Evolutionary conservation across 352 stramenopile species (phyloP).

Genomic region (Peronospora destructor): DNA sequence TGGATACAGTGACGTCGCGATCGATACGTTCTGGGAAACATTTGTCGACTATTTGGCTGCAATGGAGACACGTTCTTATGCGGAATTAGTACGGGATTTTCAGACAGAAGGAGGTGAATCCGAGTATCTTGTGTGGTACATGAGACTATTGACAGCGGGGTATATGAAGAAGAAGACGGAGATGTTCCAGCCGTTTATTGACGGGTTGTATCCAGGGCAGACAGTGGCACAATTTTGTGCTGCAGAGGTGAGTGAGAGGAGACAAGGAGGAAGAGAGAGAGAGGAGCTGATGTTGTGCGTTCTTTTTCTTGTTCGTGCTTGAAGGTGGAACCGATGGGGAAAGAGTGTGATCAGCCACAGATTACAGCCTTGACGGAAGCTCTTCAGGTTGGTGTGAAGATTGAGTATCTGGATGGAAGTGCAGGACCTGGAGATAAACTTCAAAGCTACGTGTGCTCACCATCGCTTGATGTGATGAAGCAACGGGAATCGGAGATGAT

Average conservation of each 20-base stretch:
- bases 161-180: constrained; percentile 86
- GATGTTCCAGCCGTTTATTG: constrained; percentile 87
- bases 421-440: constrained; percentile 37
- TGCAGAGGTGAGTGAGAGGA: constrained; percentile 35
- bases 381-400: constrained; percentile 83
- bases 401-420: constrained; percentile 92
- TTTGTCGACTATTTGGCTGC: constrained; percentile 85
- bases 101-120: constrained; percentile 80
- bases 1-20: constrained; percentile 88
- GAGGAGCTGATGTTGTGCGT: background rate
- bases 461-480: constrained; percentile 10
- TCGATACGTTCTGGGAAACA: constrained; percentile 92
- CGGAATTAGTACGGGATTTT: constrained; percentile 69
- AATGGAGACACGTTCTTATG: constrained; percentile 69
- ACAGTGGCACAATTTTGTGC: constrained; percentile 83
- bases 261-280: background rate
- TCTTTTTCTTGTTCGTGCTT: background rate
- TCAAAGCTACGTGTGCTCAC: constrained; percentile 59
- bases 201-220: constrained; percentile 69
- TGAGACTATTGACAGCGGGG: constrained; percentile 70
- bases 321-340: constrained; percentile 90
- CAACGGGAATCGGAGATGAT: constrained; percentile 35
- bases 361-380: constrained; percentile 89
- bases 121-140: constrained; percentile 89
- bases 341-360: constrained; percentile 90